These are phyloP conservation scores for Vachellia pachyceras DNA, from an alignment of 306 rosid species.

Conservation along the genomic window DNA sequence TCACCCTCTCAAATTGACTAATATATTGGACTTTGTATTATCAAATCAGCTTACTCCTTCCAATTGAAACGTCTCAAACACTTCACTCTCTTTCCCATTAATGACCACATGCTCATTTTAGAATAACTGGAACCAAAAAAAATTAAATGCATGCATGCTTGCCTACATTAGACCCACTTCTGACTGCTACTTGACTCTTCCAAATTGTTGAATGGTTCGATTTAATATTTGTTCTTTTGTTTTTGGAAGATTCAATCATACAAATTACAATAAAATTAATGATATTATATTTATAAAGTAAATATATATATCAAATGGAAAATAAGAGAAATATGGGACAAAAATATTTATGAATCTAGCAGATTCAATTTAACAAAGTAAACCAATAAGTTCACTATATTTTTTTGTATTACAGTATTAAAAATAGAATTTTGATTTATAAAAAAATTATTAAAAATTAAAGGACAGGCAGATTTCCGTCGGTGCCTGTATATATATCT, in stretches of 20 bases:
- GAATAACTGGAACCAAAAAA: background rate
- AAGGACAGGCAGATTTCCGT: background rate
- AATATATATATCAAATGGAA: background rate
- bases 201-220: background rate
- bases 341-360: background rate
- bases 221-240: background rate
- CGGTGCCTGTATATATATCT: background rate
- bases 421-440: too few relatives aligned
- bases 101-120: conserved; percentile 36
- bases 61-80: conserved; percentile 34
- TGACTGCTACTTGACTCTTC: conserved; percentile 16
- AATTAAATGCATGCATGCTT: too few relatives aligned
- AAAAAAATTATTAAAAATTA: background rate
- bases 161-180: background rate
- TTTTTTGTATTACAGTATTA: too few relatives aligned
- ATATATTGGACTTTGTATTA: background rate
- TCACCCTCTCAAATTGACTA: conserved; percentile 39
- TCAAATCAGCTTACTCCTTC: background rate
- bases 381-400: background rate
- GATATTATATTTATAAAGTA: too few relatives aligned
- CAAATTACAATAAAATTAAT: background rate
- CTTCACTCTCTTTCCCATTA: background rate
- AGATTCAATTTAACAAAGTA: background rate
- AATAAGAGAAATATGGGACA: background rate
- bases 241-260: background rate